Percentiles rank a stretch among this genome's conserved stretches.
phyloP scores from a whole-genome alignment of 2,329 filamentous ascomycete species.

The Alternaria burnsii region DNA sequence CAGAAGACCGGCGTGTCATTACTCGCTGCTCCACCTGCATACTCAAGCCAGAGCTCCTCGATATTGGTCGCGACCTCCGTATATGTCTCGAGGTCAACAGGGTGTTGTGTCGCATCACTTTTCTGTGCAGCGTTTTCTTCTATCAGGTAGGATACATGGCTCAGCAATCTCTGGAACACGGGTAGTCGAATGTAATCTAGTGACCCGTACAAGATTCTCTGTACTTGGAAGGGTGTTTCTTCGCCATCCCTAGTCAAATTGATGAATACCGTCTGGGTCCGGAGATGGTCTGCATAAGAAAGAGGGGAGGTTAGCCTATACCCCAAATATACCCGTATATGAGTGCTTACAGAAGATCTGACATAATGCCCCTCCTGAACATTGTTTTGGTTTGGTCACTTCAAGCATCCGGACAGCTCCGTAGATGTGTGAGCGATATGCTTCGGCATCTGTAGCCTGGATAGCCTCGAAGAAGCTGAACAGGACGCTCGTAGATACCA shows the following conservation, averaged over 20 bases:
- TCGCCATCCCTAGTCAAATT: conserved; percentile 23
- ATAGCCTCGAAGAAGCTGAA: conserved; percentile 46
- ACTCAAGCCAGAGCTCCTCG: conserved; percentile 34
- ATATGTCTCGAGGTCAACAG: background rate
- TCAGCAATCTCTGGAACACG: conserved; percentile 37
- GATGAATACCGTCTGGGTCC: conserved; percentile 37
- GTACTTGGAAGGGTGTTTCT: conserved; percentile 10
- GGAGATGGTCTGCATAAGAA: conserved; percentile 28
- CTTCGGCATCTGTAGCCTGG: conserved; percentile 37
- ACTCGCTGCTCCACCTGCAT: conserved; percentile 13
- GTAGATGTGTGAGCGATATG: conserved; percentile 41
- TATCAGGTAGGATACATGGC: conserved; percentile 26
- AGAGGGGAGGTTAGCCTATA: background rate
- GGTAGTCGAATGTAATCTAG: conserved; percentile 35
- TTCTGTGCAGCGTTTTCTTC: conserved; percentile 22
- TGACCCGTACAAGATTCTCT: conserved; percentile 29
- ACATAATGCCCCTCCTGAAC: conserved; percentile 36
- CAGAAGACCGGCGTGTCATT: conserved; percentile 14
- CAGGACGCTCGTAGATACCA: conserved; percentile 43
- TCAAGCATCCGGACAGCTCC: conserved; percentile 43
- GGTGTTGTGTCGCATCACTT: background rate
- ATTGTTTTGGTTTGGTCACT: conserved; percentile 36
- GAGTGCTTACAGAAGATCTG: conserved; percentile 35
- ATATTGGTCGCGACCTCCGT: conserved; percentile 18
- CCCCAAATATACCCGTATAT: background rate